phyloP scores from a whole-genome alignment of 257 asterid genomes.

The Petunia secreta region DNA sequence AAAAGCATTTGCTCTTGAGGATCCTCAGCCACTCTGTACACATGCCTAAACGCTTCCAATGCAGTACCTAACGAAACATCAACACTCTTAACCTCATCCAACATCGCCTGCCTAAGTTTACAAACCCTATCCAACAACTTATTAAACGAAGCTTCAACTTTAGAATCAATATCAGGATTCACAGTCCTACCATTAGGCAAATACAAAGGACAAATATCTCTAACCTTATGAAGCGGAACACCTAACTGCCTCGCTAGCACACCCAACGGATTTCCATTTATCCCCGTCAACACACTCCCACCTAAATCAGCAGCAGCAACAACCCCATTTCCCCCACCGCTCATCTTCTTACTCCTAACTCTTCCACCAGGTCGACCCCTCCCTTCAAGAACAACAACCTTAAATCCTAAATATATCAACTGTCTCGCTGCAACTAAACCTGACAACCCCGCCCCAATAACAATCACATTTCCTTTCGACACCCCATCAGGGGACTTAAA shows the following conservation, averaged over 20 bases:
- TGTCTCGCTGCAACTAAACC: slow-evolving; percentile 94
- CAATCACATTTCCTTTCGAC: slow-evolving; percentile 63
- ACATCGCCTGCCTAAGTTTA: slow-evolving; percentile 89
- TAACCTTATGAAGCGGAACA: slow-evolving; percentile 90
- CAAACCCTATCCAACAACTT: slow-evolving; percentile 94
- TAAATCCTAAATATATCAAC: slow-evolving; percentile 80
- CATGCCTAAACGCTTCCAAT: slow-evolving; percentile 82
- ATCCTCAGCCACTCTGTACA: slow-evolving; percentile 85
- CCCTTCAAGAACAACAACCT: slow-evolving; percentile 87
- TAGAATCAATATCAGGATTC: slow-evolving; percentile 79
- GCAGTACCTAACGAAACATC: slow-evolving; percentile 88
- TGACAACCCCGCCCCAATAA: slow-evolving; percentile 87
- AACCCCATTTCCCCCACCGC: slow-evolving; percentile 52
- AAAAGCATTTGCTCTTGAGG: slow-evolving; percentile 87
- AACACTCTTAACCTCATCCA: slow-evolving; percentile 79
- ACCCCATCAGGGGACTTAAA: slow-evolving; percentile 44
- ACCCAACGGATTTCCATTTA: slow-evolving; percentile 93
- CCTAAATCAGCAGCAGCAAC: slow-evolving; percentile 94
- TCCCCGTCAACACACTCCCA: slow-evolving; percentile 95
- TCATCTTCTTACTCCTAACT: slow-evolving; percentile 81
- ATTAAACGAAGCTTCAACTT: slow-evolving; percentile 83
- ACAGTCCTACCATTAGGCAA: slow-evolving; percentile 86
- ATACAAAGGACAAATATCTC: slow-evolving; percentile 92
- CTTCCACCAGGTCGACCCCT: slow-evolving; percentile 88
- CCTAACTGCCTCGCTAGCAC: slow-evolving; percentile 92